Evolutionary conservation across 805 yeast genomes (phyloP), one percentile per base, ranked within the genome.

Genomic region (Blastobotrys chiropterorum): DNA sequence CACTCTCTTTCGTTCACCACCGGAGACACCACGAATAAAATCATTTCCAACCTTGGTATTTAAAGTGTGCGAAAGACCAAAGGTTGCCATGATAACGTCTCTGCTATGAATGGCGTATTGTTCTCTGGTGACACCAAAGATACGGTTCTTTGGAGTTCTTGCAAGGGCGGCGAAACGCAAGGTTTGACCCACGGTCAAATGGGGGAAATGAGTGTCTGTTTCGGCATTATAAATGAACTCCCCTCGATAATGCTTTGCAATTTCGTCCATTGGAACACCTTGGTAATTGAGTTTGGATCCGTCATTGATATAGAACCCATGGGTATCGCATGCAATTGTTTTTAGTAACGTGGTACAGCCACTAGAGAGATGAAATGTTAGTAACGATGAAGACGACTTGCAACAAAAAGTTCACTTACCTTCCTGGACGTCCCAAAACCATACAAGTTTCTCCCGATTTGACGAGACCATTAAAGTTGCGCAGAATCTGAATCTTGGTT

Each of bases 391-490:
- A 45, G 21, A 15, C 34, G 21, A 30, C 20, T 3, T 17, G 21
- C 40, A 30, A 8, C 68, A 70, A 2, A 44, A 50, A 13, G 26
- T 52, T 55, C 51, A 47, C 41, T 30, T 46, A 46, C 49, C 49
- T 46, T 38, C 92, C 92, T 1, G 92, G 92, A 67, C 90, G 77
- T 52, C 94, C 92, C 45, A 85, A 70, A 8, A 85, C 90, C 50
- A 85, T 86, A 3, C 84, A 79, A 45, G 83, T 72, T 55, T 83
- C 83, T 51, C 90, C 89, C 1, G 89, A 85, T 50, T 70, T 71
- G 40, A 79, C 62, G 14, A 77, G 56, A 20, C 83, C 86, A 55
- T 80, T 83, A 76, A 71, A 56, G 73, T 79, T 58, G 68, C 77
- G 58, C 68, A 79, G 52, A 61, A 63, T 53, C 57, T 64, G 50